phyloP scores from a whole-genome alignment of 331 rosid genomes.

The Phaseolus coccineus region DNA sequence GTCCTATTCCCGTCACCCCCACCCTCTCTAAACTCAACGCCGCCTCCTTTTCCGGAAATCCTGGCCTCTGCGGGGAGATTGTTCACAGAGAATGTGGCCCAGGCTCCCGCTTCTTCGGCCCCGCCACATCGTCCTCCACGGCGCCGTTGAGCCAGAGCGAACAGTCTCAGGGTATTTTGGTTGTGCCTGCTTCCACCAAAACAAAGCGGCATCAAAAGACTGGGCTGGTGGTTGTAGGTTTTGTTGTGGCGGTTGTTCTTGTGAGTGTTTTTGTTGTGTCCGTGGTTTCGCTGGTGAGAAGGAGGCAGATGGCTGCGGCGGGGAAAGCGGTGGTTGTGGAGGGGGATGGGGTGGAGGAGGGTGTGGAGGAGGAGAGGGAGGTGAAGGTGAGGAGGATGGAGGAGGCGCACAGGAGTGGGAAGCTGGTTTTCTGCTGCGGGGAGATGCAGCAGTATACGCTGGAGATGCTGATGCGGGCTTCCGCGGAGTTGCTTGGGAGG shows the following conservation, averaged over 20 bases:
- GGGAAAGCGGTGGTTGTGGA: conserved; percentile 36
- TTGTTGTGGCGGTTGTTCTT: conserved; percentile 49
- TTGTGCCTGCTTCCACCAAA: conserved; percentile 51
- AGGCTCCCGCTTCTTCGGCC: conserved; percentile 64
- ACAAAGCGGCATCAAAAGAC: conserved; percentile 46
- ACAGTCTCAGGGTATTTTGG: conserved; percentile 57
- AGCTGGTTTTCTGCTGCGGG: conserved; percentile 72
- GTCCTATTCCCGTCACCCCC: conserved; percentile 62
- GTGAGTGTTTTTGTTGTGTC: conserved; percentile 46
- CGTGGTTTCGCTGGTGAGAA: conserved; percentile 42
- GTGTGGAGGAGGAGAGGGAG: neutral
- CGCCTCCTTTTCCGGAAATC: conserved; percentile 64
- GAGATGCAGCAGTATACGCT: conserved; percentile 67
- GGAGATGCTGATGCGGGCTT: conserved; percentile 89
- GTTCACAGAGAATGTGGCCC: conserved; percentile 58
- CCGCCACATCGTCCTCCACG: conserved; percentile 37
- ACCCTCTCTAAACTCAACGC: conserved; percentile 63
- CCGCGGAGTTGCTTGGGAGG: conserved; percentile 93
- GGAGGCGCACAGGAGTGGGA: conserved; percentile 66
- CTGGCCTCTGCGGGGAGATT: conserved; percentile 80
- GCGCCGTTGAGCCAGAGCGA: conserved; percentile 63
- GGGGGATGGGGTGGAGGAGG: neutral
- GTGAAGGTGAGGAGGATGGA: conserved; percentile 48
- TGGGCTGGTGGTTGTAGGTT: conserved; percentile 59
- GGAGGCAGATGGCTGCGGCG: neutral